Evolutionary conservation across 345 rosid species (phyloP), one percentile per base, ranked within the genome.

Genomic region (Moringa oleifera): DNA sequence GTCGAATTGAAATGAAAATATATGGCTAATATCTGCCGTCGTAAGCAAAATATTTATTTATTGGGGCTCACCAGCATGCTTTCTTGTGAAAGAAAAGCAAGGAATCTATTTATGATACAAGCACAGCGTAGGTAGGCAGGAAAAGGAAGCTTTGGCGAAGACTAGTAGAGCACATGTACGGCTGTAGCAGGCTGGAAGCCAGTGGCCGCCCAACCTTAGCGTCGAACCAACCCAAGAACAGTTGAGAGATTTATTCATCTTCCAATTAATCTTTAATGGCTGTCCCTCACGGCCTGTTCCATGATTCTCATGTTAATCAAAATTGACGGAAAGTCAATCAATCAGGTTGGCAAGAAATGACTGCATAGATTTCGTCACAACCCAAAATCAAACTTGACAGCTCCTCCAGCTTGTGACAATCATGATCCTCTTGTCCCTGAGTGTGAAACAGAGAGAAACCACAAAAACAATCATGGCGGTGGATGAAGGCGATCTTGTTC

Each of bases 171-270:
- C 28, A 3, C 12, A 23, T 13, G 56, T 17, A 19, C n/a, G n/a
- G n/a, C n/a, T n/a, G 50, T 8, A 28, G 50, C 59, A 58, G 60
- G 65, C 63, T 70, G 54, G 64, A 63, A 25, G 9, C 7, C 58
- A 24, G 4, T 36, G 49, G 53, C 58, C 22, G 17, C 22, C 8
- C 33, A 3, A 28, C 33, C 5, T 2, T 51, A 51, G 24, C 33
- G 25, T 20, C 59, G 46, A 70, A 70, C 68, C 20, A 24, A 53
- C n/a, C 19, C 57, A 15, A 45, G 10, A 31, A 37, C 67, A 33
- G 19, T 51, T 20, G 4, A 24, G 21, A 2, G 23, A 56, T 20
- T 50, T 31, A 47, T 2, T 55, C 23, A 25, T 51, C 20, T 6
- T 18, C 19, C 31, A 22, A 23, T 49, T 60, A 51, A 51, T 24